Conservation (phyloP, 1,284 basidiomycete species). For the Schizophyllum commune region DNA sequence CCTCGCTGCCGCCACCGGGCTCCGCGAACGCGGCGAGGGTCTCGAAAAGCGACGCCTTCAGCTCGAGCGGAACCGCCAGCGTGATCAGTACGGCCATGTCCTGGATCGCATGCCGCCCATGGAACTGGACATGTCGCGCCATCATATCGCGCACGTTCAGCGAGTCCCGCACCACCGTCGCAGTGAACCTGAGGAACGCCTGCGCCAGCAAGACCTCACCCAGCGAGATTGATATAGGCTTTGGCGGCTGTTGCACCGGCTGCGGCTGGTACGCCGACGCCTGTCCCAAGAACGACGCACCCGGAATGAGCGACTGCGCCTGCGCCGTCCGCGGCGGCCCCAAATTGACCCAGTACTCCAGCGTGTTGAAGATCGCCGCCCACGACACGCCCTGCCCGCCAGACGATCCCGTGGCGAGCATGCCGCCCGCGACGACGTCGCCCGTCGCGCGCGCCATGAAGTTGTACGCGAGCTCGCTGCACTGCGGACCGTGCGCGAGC, state of each 20-base stretch:
- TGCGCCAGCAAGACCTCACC: slow-evolving; percentile 77
- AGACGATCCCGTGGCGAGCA: slow-evolving; percentile 29
- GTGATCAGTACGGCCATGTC: slow-evolving; percentile 76
- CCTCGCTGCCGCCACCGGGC: slow-evolving; percentile 63
- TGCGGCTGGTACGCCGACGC: slow-evolving; percentile 21
- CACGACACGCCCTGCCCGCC: slow-evolving; percentile 37
- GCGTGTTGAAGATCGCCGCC: slow-evolving; percentile 33
- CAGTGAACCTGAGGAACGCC: slow-evolving; percentile 75
- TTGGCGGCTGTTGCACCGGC: slow-evolving; percentile 31
- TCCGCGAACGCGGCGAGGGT: slow-evolving; percentile 81
- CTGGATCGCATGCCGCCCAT: slow-evolving; percentile 49
- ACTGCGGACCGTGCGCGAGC: slow-evolving; percentile 77
- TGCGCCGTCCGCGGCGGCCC: slow-evolving; percentile 14
- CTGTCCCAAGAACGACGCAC: slow-evolving; percentile 1
- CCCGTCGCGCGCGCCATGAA: slow-evolving; percentile 67
- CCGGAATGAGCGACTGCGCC: background rate
- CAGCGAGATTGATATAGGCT: slow-evolving; percentile 47
- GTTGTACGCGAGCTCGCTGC: slow-evolving; percentile 80
- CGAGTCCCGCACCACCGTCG: slow-evolving; percentile 75
- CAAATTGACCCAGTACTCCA: slow-evolving; percentile 37
- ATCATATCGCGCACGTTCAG: slow-evolving; percentile 75
- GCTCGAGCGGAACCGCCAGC: slow-evolving; percentile 78
- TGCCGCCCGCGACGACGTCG: slow-evolving; percentile 54
- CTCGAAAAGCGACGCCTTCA: slow-evolving; percentile 85
- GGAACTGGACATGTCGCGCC: slow-evolving; percentile 70